Evolutionary conservation across 352 stramenopile genomes (phyloP).

Genomic region (Pythium aquatile): DNA sequence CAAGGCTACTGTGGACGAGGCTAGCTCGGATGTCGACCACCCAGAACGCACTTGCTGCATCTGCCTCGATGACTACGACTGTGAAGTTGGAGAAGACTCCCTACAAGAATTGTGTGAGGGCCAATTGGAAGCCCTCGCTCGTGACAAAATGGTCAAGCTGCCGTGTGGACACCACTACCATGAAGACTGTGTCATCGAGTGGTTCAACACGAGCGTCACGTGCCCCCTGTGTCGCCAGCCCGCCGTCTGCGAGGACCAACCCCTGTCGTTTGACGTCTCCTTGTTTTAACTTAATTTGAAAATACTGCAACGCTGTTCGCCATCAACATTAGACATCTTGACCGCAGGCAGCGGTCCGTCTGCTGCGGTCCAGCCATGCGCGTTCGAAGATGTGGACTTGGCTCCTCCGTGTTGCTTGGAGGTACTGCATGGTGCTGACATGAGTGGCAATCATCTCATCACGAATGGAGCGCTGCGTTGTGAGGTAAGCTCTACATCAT

Average conservation of each 20-base stretch:
- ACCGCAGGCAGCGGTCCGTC: too few species aligned
- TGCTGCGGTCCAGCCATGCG: too few species aligned
- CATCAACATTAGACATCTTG: too few species aligned
- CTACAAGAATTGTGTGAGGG: constrained; percentile 10
- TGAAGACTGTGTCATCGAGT: constrained; percentile 76
- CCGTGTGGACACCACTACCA: constrained; percentile 72
- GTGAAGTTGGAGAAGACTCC: constrained; percentile 29
- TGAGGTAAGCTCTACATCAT: background rate
- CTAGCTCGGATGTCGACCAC: background rate
- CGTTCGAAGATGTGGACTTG: too few species aligned
- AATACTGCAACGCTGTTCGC: too few species aligned
- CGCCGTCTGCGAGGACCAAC: constrained; percentile 3
- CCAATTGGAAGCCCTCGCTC: constrained; percentile 24
- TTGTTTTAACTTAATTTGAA: background rate
- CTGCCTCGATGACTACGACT: constrained; percentile 28
- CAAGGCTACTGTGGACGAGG: background rate
- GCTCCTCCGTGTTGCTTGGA: too few species aligned
- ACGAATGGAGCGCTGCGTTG: background rate
- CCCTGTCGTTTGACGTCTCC: background rate
- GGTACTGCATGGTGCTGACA: too few species aligned
- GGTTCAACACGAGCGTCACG: constrained; percentile 68
- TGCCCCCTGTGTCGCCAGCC: constrained; percentile 61
- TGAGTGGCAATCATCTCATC: background rate
- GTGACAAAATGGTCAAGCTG: constrained; percentile 53
- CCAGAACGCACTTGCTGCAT: constrained; percentile 29